Evolutionary conservation across 202 grass and related monocot species (phyloP).

Genomic region (Musa balbisiana): DNA sequence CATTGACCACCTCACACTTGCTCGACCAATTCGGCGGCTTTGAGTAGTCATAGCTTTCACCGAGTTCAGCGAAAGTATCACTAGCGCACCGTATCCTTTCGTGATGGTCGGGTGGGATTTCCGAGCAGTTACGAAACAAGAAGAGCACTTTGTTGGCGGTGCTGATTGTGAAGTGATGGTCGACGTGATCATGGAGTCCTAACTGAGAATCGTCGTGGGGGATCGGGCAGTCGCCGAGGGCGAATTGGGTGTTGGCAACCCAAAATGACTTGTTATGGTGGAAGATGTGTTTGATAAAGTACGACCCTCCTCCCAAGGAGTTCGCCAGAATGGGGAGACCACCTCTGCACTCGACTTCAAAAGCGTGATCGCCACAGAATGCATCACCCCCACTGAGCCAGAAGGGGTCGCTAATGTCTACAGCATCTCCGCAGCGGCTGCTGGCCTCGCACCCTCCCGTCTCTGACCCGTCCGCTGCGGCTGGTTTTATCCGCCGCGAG

Average conservation of each 20-base stretch:
- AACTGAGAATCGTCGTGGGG: background rate
- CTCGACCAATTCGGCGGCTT: background rate
- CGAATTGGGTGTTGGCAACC: background rate
- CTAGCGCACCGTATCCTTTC: background rate
- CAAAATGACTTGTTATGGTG: background rate
- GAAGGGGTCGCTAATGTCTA: background rate
- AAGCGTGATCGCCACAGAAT: background rate
- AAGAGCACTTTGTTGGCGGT: background rate
- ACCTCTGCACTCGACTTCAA: background rate
- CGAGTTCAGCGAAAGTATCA: background rate
- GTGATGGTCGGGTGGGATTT: background rate
- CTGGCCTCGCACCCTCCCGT: background rate
- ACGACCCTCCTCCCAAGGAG: background rate
- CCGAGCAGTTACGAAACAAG: background rate
- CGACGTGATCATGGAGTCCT: background rate
- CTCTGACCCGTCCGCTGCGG: background rate
- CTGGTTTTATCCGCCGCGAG: background rate
- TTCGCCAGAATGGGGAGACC: background rate
- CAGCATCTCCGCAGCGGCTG: background rate
- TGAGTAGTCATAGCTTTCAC: background rate
- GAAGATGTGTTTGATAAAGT: background rate
- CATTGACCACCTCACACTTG: background rate
- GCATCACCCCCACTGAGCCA: background rate
- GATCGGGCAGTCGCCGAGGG: background rate
- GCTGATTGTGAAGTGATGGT: background rate